Evolutionary conservation across 176 grass and related monocot species (phyloP).

Genomic region (Puya raimondii): DNA sequence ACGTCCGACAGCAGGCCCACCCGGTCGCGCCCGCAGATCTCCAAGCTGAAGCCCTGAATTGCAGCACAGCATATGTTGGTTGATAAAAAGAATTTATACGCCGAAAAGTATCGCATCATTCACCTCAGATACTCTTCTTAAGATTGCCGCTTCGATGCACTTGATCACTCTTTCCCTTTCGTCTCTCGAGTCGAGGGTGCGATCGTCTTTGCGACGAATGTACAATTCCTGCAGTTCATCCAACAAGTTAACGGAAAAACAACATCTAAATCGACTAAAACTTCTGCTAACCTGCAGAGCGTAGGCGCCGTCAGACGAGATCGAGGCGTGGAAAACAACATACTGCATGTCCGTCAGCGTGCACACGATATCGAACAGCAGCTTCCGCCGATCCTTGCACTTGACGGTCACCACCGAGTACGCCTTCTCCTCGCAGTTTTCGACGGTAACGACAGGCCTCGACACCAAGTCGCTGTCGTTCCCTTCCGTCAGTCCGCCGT

Average conservation of each 20-base stretch:
- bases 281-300: slow-evolving; percentile 52
- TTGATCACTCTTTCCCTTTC: slow-evolving; percentile 76
- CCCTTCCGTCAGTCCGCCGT: background rate
- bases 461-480: background rate
- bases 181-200: slow-evolving; percentile 45
- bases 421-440: slow-evolving; percentile 78
- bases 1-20: slow-evolving; percentile 80
- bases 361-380: slow-evolving; percentile 94
- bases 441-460: slow-evolving; percentile 52
- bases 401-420: slow-evolving; percentile 89
- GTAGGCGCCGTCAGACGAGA: slow-evolving; percentile 59
- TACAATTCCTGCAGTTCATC: slow-evolving; percentile 53
- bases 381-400: slow-evolving; percentile 73
- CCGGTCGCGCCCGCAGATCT: slow-evolving; percentile 78
- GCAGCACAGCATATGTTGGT: background rate
- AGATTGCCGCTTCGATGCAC: slow-evolving; percentile 80
- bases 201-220: slow-evolving; percentile 77
- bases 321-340: slow-evolving; percentile 82
- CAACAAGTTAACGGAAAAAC: background rate
- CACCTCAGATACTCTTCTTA: slow-evolving; percentile 95
- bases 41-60: slow-evolving; percentile 72
- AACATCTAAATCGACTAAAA: background rate
- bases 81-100: slow-evolving; percentile 3
- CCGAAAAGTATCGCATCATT: background rate
- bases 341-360: slow-evolving; percentile 96